These are phyloP conservation scores for Penicillium coffeae DNA, from an alignment of 495 filamentous ascomycete species.

Conservation along the genomic window DNA sequence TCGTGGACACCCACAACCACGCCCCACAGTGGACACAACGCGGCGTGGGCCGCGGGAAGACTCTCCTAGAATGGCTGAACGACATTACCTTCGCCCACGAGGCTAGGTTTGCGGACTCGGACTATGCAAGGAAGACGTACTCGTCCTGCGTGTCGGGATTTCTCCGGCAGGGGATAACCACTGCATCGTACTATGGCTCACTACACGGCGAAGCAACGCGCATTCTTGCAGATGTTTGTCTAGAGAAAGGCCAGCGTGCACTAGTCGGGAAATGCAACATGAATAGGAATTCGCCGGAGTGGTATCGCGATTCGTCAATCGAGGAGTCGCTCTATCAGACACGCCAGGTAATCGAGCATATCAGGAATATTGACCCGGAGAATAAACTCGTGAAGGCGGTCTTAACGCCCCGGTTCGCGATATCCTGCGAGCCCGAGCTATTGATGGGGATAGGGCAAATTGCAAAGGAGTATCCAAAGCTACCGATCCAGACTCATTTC, in stretches of 20 bases:
- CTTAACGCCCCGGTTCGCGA: slow-evolving; percentile 63
- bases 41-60: slow-evolving; percentile 54
- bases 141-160: slow-evolving; percentile 51
- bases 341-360: slow-evolving; percentile 46
- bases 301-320: slow-evolving; percentile 51
- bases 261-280: slow-evolving; percentile 66
- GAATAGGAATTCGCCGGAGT: slow-evolving; percentile 57
- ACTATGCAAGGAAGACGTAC: slow-evolving; percentile 52
- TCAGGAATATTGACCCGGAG: slow-evolving; percentile 24
- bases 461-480: slow-evolving; percentile 43
- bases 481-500: slow-evolving; percentile 64
- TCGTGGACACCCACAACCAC: slow-evolving; percentile 64
- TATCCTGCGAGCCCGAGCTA: slow-evolving; percentile 51
- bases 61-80: slow-evolving; percentile 58
- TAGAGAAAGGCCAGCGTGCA: slow-evolving; percentile 56
- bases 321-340: slow-evolving; percentile 50
- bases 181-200: slow-evolving; percentile 62
- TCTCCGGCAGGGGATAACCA: slow-evolving; percentile 61
- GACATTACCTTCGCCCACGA: slow-evolving; percentile 62
- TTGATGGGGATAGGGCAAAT: slow-evolving; percentile 51
- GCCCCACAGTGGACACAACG: slow-evolving; percentile 62
- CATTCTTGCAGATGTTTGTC: slow-evolving; percentile 57
- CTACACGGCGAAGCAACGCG: slow-evolving; percentile 54
- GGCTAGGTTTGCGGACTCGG: slow-evolving; percentile 50
- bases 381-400: slow-evolving; percentile 48